Conservation (phyloP, 768 basidiomycete genomes). For the Cystoderma amianthinum region DNA sequence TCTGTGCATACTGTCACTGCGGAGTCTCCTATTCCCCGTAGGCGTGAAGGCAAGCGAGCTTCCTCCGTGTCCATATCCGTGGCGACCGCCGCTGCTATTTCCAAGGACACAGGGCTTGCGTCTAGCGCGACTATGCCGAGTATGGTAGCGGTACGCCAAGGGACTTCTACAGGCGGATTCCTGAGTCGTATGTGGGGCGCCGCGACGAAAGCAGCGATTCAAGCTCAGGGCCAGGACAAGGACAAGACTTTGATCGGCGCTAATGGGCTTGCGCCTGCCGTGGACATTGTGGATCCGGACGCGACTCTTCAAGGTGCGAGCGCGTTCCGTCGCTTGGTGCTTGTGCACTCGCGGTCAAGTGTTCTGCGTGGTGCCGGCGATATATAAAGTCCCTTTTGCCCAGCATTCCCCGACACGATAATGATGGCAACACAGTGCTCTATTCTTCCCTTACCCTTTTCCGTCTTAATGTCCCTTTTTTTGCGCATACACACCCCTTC, state of each 20-base stretch:
- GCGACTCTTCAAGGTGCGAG: not conserved
- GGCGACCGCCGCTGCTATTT: slow-evolving; percentile 1
- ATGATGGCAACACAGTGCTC: not conserved
- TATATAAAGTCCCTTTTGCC: not conserved
- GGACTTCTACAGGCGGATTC: slow-evolving; percentile 37
- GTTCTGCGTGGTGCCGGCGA: not conserved
- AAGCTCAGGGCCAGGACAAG: not conserved
- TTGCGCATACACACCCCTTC: not conserved
- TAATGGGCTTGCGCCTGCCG: not conserved
- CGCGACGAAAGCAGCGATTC: slow-evolving; percentile 21
- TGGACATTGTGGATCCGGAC: slow-evolving; percentile 1
- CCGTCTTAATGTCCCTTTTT: not conserved
- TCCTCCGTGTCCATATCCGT: not conserved
- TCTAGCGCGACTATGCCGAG: slow-evolving; percentile 34
- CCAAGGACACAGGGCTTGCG: slow-evolving; percentile 7
- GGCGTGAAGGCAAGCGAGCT: slow-evolving; percentile 8
- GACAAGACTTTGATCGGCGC: not conserved
- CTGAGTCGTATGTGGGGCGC: slow-evolving; percentile 74
- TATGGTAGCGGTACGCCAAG: slow-evolving; percentile 17
- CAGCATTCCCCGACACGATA: too few species aligned
- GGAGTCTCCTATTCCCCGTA: slow-evolving; percentile 14
- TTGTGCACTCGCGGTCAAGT: not conserved
- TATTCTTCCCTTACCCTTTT: not conserved
- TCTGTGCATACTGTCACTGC: slow-evolving; percentile 42
- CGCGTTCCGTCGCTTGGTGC: not conserved